Evolutionary conservation across 345 rosid genomes (phyloP).

Genomic region (Gossypium sturtianum): DNA sequence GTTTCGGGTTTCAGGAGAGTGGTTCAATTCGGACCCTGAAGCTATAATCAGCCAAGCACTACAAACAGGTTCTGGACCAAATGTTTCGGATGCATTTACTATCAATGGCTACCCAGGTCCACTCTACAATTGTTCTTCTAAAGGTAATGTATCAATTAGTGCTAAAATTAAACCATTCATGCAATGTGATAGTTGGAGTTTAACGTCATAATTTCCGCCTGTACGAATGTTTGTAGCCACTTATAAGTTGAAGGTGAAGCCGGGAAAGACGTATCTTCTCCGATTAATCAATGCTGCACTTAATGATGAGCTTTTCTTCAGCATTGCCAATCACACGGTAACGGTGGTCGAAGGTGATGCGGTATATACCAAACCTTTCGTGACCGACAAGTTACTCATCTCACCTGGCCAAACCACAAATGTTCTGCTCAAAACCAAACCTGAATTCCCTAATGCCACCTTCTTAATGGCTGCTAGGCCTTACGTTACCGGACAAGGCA

Average conservation of each 20-base stretch:
- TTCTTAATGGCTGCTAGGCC: slow-evolving; percentile 45
- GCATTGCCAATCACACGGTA: slow-evolving; percentile 41
- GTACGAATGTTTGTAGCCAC: slow-evolving; percentile 22
- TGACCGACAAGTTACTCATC: slow-evolving; percentile 20
- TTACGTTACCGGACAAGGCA: slow-evolving; percentile 32
- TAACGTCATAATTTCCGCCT: background rate
- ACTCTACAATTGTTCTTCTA: slow-evolving; percentile 54
- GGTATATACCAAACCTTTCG: slow-evolving; percentile 36
- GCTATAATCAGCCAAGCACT: slow-evolving; percentile 51
- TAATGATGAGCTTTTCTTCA: slow-evolving; percentile 53
- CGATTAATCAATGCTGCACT: slow-evolving; percentile 54
- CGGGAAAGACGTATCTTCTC: slow-evolving; percentile 48
- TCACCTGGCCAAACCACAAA: slow-evolving; percentile 48
- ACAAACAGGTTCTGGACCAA: slow-evolving; percentile 47
- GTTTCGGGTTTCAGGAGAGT: slow-evolving; percentile 40
- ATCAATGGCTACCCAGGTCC: slow-evolving; percentile 62
- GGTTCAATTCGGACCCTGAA: slow-evolving; percentile 55
- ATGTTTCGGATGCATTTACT: slow-evolving; percentile 59
- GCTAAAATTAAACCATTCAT: background rate
- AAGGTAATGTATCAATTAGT: slow-evolving; percentile 25
- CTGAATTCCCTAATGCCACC: slow-evolving; percentile 30
- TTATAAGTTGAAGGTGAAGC: slow-evolving; percentile 39
- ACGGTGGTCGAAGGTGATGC: slow-evolving; percentile 41
- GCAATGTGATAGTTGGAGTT: background rate
- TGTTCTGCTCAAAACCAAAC: slow-evolving; percentile 37